phyloP scores from a whole-genome alignment of 2,329 filamentous ascomycete genomes.

The Paecilomyces niveus region DNA sequence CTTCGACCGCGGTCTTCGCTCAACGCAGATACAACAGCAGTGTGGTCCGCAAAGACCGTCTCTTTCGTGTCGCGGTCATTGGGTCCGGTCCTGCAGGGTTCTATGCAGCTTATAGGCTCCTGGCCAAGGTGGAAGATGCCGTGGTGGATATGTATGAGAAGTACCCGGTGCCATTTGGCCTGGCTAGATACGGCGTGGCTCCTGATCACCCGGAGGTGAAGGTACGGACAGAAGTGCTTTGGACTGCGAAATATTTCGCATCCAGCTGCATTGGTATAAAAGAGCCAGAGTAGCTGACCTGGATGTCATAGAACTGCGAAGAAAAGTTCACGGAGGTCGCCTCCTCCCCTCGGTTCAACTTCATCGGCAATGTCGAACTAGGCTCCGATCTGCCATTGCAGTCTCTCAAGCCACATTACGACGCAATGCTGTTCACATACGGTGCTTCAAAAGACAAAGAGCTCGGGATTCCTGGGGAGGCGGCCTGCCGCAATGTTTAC shows the following conservation, averaged over 20 bases:
- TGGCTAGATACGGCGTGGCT: constrained; percentile 92
- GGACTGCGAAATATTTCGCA: neutral
- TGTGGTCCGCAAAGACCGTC: constrained; percentile 33
- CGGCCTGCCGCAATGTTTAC: constrained; percentile 60
- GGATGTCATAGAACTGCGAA: constrained; percentile 68
- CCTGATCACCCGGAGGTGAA: constrained; percentile 98
- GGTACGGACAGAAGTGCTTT: constrained; percentile 42
- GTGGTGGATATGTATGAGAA: constrained; percentile 94
- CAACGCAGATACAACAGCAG: constrained; percentile 24
- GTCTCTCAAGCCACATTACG: constrained; percentile 71
- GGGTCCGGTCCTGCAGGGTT: constrained; percentile 95
- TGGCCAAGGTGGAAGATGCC: constrained; percentile 65
- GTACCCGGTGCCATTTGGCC: constrained; percentile 82
- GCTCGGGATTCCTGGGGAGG: constrained; percentile 72
- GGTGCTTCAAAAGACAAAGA: constrained; percentile 78
- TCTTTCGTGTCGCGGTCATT: constrained; percentile 76
- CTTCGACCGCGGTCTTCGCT: constrained; percentile 3
- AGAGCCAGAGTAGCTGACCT: constrained; percentile 2
- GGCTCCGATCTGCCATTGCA: constrained; percentile 62
- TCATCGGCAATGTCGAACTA: constrained; percentile 81
- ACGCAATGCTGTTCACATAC: constrained; percentile 88
- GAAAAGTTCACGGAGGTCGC: constrained; percentile 90
- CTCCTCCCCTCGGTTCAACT: constrained; percentile 72
- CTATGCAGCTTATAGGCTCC: constrained; percentile 81
- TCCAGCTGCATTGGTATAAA: neutral